Conservation (phyloP, 805 yeast species). For the Barnettozyma vustinii region DNA sequence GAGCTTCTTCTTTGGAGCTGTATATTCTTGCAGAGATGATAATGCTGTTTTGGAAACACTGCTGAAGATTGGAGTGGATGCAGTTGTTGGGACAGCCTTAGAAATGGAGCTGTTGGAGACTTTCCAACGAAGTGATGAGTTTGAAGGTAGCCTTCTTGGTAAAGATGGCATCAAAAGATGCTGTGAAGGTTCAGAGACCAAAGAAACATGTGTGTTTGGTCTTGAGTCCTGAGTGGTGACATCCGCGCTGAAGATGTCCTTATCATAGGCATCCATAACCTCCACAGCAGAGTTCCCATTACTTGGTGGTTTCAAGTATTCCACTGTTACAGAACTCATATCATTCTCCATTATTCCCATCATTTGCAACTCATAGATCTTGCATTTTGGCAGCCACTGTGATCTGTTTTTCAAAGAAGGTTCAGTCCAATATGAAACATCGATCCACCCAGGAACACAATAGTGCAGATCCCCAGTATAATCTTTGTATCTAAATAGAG, state of each 20-base stretch:
- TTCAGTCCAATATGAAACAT: conserved; percentile 84
- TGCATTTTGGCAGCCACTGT: conserved; percentile 92
- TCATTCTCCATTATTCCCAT: conserved; percentile 97
- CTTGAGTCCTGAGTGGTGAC: background rate
- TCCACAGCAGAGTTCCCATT: conserved; percentile 40
- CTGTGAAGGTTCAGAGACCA: conserved; percentile 1
- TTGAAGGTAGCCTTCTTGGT: conserved; percentile 7
- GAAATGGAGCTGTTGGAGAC: conserved; percentile 21
- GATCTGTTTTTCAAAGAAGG: conserved; percentile 29
- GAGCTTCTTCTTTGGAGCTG: conserved; percentile 2
- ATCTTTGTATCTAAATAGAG: conserved; percentile 71
- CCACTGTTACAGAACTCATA: conserved; percentile 60
- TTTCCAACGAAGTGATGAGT: conserved; percentile 20
- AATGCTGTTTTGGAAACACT: conserved; percentile 18
- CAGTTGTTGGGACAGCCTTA: conserved; percentile 16
- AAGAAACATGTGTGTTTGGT: background rate
- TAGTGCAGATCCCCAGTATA: conserved; percentile 46
- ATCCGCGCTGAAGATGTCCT: conserved; percentile 38
- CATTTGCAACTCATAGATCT: conserved; percentile 94
- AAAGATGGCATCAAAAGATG: background rate
- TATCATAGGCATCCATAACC: conserved; percentile 67
- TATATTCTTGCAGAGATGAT: conserved; percentile 14
- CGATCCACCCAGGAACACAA: conserved; percentile 93
- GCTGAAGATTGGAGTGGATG: conserved; percentile 18
- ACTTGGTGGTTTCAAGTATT: conserved; percentile 39